Evolutionary conservation across 1,284 basidiomycete genomes (phyloP), one percentile per base, ranked within the genome.

Genomic region (Naganishia liquefaciens): DNA sequence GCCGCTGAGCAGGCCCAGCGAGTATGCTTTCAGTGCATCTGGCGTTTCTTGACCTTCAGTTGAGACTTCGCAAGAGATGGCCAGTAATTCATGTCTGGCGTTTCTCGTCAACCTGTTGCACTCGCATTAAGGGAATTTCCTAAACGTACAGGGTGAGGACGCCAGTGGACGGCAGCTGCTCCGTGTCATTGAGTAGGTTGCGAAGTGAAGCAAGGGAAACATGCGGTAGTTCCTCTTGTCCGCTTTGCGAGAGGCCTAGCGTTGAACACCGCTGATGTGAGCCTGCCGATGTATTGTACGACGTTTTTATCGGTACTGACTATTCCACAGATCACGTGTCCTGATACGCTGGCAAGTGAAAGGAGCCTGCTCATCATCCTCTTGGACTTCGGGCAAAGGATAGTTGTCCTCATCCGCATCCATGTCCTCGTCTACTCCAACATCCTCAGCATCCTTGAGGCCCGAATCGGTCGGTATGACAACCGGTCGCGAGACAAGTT

Each of bases 41-140:
- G 55, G 47, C 13, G 15, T 9, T 27, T 37, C 55, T 21, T 27
- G 19, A 4, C 23, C 30, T 7, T 60, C 46, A 13, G 25, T 21
- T 15, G 39, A 7, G 4, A 30, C 23, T 40, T 60, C 55, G 37
- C 33, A n/a, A 19, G 55, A 49, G n/a, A 60, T 25, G 19, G 55
- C 55, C 13, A 60, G 25, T 21, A 60, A 37, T 25, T 60, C 55
- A 21, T 60, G 55, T 33, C 55, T 60, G 25, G 9, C 10, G 13
- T 37, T 37, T 7, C 33, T 37, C 33, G 7, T 37, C 33, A 37
- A 37, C 33, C 13, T 37, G 33, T 13, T 37, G 33, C 10, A 7
- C n/a, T n/a, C n/a, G n/a, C n/a, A n/a, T n/a, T n/a, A 37, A 37
- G 2, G 50, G 19, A 30, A 51, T 27, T 28, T 3, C 10, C 28